Base-by-base conservation (phyloP, 257 asterid genomes). In the Leptodermis oblonga region DNA sequence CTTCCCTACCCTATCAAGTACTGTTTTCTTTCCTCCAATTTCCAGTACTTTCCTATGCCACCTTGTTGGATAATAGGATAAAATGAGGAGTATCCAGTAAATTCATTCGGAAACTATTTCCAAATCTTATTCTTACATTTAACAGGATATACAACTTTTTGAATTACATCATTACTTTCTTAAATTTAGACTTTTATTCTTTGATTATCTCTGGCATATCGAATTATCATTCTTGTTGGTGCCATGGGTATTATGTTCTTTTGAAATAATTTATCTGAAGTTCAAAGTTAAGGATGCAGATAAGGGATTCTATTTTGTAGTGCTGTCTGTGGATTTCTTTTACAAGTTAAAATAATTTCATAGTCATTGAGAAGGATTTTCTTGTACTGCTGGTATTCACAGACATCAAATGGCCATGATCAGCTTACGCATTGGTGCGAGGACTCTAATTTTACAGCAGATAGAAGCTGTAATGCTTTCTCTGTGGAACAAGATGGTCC, bases 361-460 rank as follows among this genome's bases (percentile, higher is more conserved):
- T 12, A 14, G 1, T 1, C 46, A 69, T 31, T 15, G 23, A 33
- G 34, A 46, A 26, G 13, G 22, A 12, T n/a, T 65, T 31, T 18
- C 22, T 4, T 41, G 3, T 34, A 20, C 26, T 54, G 36, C 26
- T 56, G 48, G 37, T 34, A 41, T 17, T 70, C 20, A 45, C 78
- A 79, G 80, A 56, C 30, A 22, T 52, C 31, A 7, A 45, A 45
- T 17, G 59, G n/a, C 54, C 14, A 8, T 17, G 72, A 33, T 63
- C 78, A 67, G 76, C 75, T 62, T 54, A 71, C 11, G 45, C 62
- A 52, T 14, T 46, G 70, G 72, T 34, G 45, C 5, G 83, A 75
- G 68, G 88, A 77, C 34, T 82, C 86, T 48, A 72, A 70, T 37
- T 79, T 74, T 64, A 73, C 84, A 0, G 58, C 77, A 12, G 73